phyloP scores from a whole-genome alignment of 2,329 filamentous ascomycete genomes.

The Ophiosphaerella korrae region DNA sequence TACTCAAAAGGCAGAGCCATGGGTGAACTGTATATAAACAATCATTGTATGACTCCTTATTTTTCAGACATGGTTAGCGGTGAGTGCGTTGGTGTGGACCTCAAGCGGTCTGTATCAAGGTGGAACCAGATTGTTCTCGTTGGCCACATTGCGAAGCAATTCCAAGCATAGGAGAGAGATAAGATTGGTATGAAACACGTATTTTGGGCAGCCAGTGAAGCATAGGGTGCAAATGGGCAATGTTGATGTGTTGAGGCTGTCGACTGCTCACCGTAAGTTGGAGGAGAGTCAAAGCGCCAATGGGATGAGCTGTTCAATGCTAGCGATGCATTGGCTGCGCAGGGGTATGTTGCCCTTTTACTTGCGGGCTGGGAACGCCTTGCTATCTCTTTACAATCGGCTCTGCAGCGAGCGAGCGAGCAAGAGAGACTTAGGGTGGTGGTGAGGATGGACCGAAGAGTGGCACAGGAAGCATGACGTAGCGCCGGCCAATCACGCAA shows the following conservation, averaged over 20 bases:
- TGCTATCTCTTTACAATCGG: neutral
- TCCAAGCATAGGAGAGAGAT: neutral
- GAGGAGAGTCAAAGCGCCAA: neutral
- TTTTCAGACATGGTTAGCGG: neutral
- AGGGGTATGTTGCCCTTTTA: neutral
- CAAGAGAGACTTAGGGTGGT: neutral
- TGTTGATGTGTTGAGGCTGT: no score
- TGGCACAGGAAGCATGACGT: neutral
- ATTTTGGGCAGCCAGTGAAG: no score
- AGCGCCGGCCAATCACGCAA: conserved; percentile 17
- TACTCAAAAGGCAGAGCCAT: no score
- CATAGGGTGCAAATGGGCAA: no score
- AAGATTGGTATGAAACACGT: neutral
- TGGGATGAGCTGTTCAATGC: conserved; percentile 1
- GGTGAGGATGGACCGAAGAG: neutral
- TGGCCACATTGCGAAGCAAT: neutral
- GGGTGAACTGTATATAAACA: neutral
- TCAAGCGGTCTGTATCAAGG: conserved; percentile 1
- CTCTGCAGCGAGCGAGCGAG: neutral
- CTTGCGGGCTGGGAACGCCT: neutral
- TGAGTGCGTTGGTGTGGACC: conserved; percentile 2
- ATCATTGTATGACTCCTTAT: neutral
- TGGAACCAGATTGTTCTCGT: neutral
- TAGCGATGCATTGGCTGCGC: neutral
- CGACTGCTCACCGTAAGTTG: neutral